phyloP scores from a whole-genome alignment of 306 rosid species.

The Prosopis cineraria region DNA sequence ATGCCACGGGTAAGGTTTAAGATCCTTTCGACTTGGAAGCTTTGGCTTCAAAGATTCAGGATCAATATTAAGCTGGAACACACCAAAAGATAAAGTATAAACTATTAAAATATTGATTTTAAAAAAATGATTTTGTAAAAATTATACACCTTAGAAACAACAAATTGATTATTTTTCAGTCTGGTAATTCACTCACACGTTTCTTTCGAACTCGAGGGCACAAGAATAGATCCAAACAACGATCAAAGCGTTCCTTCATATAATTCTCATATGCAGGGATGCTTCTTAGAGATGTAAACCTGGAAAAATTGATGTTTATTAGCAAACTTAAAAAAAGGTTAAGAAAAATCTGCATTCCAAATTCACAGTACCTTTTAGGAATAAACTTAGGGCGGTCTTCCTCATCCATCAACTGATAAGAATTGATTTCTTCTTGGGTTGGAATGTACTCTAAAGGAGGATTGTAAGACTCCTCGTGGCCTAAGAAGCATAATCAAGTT shows the following conservation, averaged over 20 bases:
- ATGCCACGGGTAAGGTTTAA: slow-evolving; percentile 79
- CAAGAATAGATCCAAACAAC: slow-evolving; percentile 89
- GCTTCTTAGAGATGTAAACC: slow-evolving; percentile 79
- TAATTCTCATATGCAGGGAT: slow-evolving; percentile 90
- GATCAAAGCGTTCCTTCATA: slow-evolving; percentile 75
- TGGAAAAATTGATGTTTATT: slow-evolving; percentile 38
- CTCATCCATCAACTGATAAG: slow-evolving; percentile 79
- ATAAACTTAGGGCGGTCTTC: slow-evolving; percentile 95
- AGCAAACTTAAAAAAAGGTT: slow-evolving; percentile 18
- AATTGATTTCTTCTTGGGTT: slow-evolving; percentile 85
- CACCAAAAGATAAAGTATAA: background rate
- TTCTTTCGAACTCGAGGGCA: slow-evolving; percentile 89
- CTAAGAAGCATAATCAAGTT: slow-evolving; percentile 42
- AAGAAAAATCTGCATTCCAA: background rate
- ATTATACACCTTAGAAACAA: background rate
- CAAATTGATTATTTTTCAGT: slow-evolving; percentile 14
- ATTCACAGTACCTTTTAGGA: slow-evolving; percentile 70
- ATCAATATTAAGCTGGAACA: slow-evolving; percentile 78
- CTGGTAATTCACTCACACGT: slow-evolving; percentile 63
- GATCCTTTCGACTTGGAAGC: slow-evolving; percentile 86
- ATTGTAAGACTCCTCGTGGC: slow-evolving; percentile 92
- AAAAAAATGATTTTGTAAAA: slow-evolving; percentile 9
- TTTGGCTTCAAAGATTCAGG: slow-evolving; percentile 95
- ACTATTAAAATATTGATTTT: background rate
- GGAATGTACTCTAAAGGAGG: slow-evolving; percentile 95